Evolutionary conservation across 1,284 basidiomycete genomes (phyloP), one percentile per base, ranked within the genome.

Genomic region (Puccinia horiana): DNA sequence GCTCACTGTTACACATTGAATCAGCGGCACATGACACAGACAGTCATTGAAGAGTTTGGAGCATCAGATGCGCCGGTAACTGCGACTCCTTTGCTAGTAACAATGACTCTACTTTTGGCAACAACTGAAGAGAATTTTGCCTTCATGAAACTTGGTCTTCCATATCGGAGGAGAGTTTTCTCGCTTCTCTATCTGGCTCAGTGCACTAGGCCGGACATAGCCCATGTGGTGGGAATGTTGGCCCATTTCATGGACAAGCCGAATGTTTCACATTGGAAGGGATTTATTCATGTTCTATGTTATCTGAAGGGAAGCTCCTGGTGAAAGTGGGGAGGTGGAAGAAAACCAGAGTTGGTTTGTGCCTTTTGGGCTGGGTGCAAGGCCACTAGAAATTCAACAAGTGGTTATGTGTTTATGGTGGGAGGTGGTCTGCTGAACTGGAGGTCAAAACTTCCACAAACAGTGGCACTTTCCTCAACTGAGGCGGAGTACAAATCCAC

Each of bases 21-120:
- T 18, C 56, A 58, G 14, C 4, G 29, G 14, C 2, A 6, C 3
- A 58, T 58, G 56, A 58, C 29, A 16, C 56, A 8, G 8, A 32
- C 8, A 2, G 26, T 58, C 5, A 4, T 58, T 8, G 26, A 58
- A 16, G 29, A 29, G 18, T 58, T 58, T n/a, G 35, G 40, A 2
- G 20, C 63, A 37, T 12, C 49, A 42, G 32, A 76, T 8, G 23
- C 32, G 16, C 12, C 40, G 23, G 29, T 54, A 42, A 40, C 49
- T 20, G 9, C 8, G 18, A 77, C 76, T 37, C 76, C 61, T 65
- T 63, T 67, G 23, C 37, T 14, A n/a, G 11, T 2, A 5, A 77
- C 67, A 11, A 77, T 67, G 29, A 67, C 49, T 29, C 20, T 77
- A 29, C n/a, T 63, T 29, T 67, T 47, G 26, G 26, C 52, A 18